Percentiles rank a stretch among this genome's conserved stretches.
Evolutionary conservation across 1,139 yeast species (phyloP).

Genomic region (Pneumocystis canis): DNA sequence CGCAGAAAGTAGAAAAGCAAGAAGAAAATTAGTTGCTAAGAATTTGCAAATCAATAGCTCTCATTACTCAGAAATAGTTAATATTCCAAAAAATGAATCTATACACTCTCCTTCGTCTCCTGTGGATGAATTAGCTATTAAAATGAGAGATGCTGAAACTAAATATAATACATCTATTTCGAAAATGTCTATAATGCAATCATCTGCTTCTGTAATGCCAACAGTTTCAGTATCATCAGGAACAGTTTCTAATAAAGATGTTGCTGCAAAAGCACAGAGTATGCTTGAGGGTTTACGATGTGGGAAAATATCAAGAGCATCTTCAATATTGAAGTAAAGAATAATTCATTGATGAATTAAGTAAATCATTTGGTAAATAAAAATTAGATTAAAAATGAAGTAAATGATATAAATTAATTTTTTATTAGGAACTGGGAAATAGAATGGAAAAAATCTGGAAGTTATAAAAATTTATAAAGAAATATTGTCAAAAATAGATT

Average conservation of each 20-base stretch:
- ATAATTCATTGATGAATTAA: neutral
- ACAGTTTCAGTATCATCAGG: conserved; percentile 1
- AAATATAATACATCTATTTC: neutral
- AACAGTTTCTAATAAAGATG: conserved; percentile 7
- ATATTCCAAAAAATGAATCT: neutral
- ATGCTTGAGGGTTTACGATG: conserved; percentile 13
- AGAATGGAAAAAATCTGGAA: neutral
- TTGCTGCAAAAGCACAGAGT: conserved; percentile 12
- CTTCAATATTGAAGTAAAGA: neutral
- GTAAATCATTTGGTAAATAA: neutral
- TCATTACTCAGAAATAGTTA: neutral
- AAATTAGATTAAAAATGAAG: neutral
- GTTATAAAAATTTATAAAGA: neutral
- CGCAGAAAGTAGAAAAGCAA: conserved; percentile 30
- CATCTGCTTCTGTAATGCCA: neutral
- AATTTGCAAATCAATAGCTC: neutral
- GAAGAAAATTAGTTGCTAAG: conserved; percentile 6
- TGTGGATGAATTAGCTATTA: conserved; percentile 1
- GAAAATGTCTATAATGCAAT: neutral
- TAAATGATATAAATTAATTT: neutral
- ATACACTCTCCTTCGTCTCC: conserved; percentile 4
- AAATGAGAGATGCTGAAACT: neutral
- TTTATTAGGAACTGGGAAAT: neutral
- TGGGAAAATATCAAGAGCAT: conserved; percentile 7
- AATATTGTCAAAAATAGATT: neutral